Base-by-base conservation (phyloP, 345 rosid genomes). In the Arabidopsis arenosa region DNA sequence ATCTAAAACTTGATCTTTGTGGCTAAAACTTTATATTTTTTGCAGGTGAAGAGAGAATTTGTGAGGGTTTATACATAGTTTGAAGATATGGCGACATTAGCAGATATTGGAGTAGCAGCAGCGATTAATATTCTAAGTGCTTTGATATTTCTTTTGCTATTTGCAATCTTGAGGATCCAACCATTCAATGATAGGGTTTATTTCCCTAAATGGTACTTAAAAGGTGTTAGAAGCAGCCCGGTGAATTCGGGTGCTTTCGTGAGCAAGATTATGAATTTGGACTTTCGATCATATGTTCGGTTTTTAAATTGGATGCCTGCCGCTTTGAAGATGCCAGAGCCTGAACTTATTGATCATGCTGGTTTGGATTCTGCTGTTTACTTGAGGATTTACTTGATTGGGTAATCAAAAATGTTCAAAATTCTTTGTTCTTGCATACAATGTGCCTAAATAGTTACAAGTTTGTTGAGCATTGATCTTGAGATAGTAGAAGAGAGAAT, bases 341-440 rank as follows among this genome's bases (percentile, higher is more conserved):
- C 81, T 44, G 97, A 93, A 78, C 96, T 93, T 78, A 87, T 93
- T 62, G 97, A 93, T 2, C 98, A 93, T 68, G 98, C 98, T 0
- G 98, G 98, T 45, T 80, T 93, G 87, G 97, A 93, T 85, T 91
- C 97, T 54, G 98, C 87, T 48, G 98, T 86, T 28, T 93, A 91
- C 80, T 84, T 93, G 84, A 85, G 97, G 70, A 91, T 93, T 76
- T 93, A 93, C 91, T 75, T 87, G 87, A 63, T 93, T 60, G 98
- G 98, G 97, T 91, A 86, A 68, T 6, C 8, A 37, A 13, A 12
- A 55, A 23, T 44, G 7, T 21, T 64, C 33, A 32, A 9, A 0
- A 2, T 1, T 39, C 8, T 37, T 21, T 47, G 30, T 47, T 65
- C 5, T 62, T 62, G 52, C 7, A 7, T 63, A 40, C 30, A 60